Evolutionary conservation across 2,329 filamentous ascomycete genomes (phyloP).

Genomic region (Fusarium phyllophilum): DNA sequence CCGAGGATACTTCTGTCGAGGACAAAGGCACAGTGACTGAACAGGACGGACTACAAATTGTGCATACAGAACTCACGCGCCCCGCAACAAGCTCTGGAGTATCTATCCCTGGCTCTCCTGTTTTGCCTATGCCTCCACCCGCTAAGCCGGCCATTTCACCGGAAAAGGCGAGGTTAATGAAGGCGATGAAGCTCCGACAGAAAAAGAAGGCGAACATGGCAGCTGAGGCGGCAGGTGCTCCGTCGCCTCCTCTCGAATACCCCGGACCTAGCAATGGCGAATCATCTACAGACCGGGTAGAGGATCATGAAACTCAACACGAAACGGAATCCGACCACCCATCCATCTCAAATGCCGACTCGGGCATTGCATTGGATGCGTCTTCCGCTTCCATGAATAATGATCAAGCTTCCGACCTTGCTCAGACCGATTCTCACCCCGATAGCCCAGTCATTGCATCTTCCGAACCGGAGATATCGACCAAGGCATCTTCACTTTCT

Average conservation of each 20-base stretch:
- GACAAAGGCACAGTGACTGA: constrained; percentile 51
- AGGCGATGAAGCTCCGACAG: constrained; percentile 89
- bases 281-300: constrained; percentile 36
- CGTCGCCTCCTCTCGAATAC: constrained; percentile 30
- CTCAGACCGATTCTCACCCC: constrained; percentile 66
- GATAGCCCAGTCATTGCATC: constrained; percentile 63
- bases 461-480: constrained; percentile 68
- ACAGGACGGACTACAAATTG: constrained; percentile 46
- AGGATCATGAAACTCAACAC: constrained; percentile 32
- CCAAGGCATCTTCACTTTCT: constrained; percentile 71
- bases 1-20: constrained; percentile 51
- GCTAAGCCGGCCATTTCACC: constrained; percentile 72
- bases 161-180: constrained; percentile 93
- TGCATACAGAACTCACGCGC: constrained; percentile 42
- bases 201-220: constrained; percentile 66
- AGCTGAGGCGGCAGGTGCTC: constrained; percentile 37
- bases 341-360: constrained; percentile 61
- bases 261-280: constrained; percentile 35
- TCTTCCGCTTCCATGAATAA: constrained; percentile 53
- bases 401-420: constrained; percentile 60
- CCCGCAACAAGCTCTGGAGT: constrained; percentile 59
- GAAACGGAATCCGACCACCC: constrained; percentile 40
- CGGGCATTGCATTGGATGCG: constrained; percentile 63
- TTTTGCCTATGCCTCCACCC: constrained; percentile 55
- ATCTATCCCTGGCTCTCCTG: constrained; percentile 52